Conservation (phyloP, 345 rosid species). For the Camelina hispida region DNA sequence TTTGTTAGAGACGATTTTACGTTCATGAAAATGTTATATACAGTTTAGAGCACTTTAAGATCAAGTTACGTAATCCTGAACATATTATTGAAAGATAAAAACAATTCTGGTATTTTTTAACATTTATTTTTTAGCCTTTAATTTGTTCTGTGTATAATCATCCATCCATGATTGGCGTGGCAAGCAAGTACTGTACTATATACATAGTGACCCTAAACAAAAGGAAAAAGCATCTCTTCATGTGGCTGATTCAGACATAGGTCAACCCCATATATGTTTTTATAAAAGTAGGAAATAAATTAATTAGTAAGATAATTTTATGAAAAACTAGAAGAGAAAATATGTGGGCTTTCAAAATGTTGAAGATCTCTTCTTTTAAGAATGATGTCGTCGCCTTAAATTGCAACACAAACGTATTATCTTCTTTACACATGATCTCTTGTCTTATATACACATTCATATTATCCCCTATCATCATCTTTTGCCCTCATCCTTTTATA, state of each 20-base stretch:
- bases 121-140: too few species aligned
- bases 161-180: constrained; percentile 11
- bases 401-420: constrained; percentile 47
- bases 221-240: not conserved
- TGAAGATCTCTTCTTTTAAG: constrained; percentile 26
- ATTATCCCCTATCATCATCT: constrained; percentile 20
- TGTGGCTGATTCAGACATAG: not conserved
- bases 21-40: too few species aligned
- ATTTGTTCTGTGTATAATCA: not conserved
- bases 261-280: constrained; percentile 21
- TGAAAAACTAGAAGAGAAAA: constrained; percentile 7
- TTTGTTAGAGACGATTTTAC: too few species aligned
- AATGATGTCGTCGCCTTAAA: constrained; percentile 36
- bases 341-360: constrained; percentile 31
- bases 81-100: too few species aligned
- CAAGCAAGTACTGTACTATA: constrained; percentile 8
- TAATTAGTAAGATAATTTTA: not conserved
- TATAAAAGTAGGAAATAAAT: not conserved
- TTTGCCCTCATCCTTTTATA: constrained; percentile 34
- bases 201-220: not conserved
- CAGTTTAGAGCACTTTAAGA: too few species aligned
- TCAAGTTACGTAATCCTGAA: too few species aligned
- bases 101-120: too few species aligned
- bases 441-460: constrained; percentile 31
- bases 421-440: constrained; percentile 35